Evolutionary conservation across 2,329 filamentous ascomycete species (phyloP).

Genomic region (Drechslerella stenobrocha): DNA sequence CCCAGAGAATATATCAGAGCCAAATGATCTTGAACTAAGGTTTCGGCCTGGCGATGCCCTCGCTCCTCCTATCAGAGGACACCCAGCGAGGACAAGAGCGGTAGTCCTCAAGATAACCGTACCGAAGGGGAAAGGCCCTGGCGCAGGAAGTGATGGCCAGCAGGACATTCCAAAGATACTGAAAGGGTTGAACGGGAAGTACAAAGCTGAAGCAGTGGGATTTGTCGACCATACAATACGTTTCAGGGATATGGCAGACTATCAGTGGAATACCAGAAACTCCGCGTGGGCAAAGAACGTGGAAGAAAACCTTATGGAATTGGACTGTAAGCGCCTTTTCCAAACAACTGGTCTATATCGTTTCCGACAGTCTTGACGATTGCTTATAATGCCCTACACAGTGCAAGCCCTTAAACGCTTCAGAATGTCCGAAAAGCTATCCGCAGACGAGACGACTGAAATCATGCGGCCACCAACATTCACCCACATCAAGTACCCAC

Average conservation of each 20-base stretch:
- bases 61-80: slow-evolving; percentile 72
- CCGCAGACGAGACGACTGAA: slow-evolving; percentile 65
- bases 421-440: slow-evolving; percentile 66
- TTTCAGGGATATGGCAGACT: slow-evolving; percentile 82
- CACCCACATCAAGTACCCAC: slow-evolving; percentile 70
- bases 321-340: slow-evolving; percentile 68
- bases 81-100: slow-evolving; percentile 75
- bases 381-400: background rate
- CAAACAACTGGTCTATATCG: no score
- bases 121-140: slow-evolving; percentile 71
- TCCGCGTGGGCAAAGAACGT: slow-evolving; percentile 73
- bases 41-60: slow-evolving; percentile 35
- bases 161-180: slow-evolving; percentile 52
- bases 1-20: slow-evolving; percentile 32
- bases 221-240: slow-evolving; percentile 78
- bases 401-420: slow-evolving; percentile 63
- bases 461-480: slow-evolving; percentile 80
- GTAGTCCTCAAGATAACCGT: slow-evolving; percentile 83
- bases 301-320: slow-evolving; percentile 70
- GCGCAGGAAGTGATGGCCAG: slow-evolving; percentile 56
- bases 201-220: slow-evolving; percentile 71
- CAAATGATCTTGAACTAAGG: slow-evolving; percentile 35
- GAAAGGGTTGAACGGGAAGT: slow-evolving; percentile 56
- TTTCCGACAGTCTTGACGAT: no score
- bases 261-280: slow-evolving; percentile 68